These are phyloP conservation scores for Penicillium canescens DNA, from an alignment of 495 filamentous ascomycete genomes.

Conservation along the genomic window DNA sequence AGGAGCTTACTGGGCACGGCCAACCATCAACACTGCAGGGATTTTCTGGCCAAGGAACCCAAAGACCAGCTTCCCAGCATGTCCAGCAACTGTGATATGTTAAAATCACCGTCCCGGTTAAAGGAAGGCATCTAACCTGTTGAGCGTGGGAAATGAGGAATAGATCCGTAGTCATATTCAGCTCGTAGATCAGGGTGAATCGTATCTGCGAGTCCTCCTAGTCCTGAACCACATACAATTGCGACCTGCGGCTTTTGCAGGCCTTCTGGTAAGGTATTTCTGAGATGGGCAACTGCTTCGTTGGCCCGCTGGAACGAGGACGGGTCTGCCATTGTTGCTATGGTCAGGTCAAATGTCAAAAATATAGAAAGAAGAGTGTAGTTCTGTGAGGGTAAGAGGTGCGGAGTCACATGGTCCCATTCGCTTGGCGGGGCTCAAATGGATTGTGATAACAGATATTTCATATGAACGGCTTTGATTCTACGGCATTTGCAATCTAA, in stretches of 20 bases:
- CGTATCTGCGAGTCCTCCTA: constrained; percentile 64
- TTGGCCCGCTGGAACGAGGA: constrained; percentile 35
- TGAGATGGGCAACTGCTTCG: constrained; percentile 42
- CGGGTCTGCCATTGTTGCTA: constrained; percentile 16
- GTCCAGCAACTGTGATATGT: constrained; percentile 56
- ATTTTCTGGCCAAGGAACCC: constrained; percentile 58
- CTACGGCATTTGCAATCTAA: too few species aligned
- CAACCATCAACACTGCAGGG: constrained; percentile 71
- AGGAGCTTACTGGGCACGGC: constrained; percentile 66
- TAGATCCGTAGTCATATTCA: constrained; percentile 61
- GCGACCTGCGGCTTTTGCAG: constrained; percentile 60
- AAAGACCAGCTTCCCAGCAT: constrained; percentile 76
- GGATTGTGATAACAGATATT: neutral
- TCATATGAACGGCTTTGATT: too few species aligned
- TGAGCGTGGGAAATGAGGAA: constrained; percentile 65
- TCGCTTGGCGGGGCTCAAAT: constrained; percentile 7
- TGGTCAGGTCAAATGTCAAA: neutral
- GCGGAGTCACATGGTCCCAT: constrained; percentile 13
- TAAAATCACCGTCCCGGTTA: neutral
- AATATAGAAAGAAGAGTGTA: neutral
- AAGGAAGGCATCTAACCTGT: constrained; percentile 53
- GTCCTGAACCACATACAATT: constrained; percentile 73
- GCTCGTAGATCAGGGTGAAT: constrained; percentile 52
- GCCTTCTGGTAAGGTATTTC: constrained; percentile 37
- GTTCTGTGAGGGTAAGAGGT: neutral